These are phyloP conservation scores for Microbotryum lychnidis-dioicae DNA, from an alignment of 1,284 basidiomycete species.

Conservation along the genomic window DNA sequence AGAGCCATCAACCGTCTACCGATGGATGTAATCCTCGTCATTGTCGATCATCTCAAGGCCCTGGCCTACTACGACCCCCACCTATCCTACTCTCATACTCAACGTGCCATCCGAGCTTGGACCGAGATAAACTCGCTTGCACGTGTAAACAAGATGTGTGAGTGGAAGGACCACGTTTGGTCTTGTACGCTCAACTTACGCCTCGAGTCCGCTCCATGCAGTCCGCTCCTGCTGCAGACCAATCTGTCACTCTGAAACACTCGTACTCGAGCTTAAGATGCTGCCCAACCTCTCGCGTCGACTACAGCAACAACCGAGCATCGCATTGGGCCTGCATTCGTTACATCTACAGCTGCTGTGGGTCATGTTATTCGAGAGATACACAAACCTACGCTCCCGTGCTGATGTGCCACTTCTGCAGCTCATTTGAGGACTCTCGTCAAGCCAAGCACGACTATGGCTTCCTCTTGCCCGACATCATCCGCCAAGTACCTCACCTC, in stretches of 20 bases:
- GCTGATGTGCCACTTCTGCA: background rate
- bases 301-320: background rate
- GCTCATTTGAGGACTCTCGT: slow-evolving; percentile 5
- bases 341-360: background rate
- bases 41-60: slow-evolving; percentile 8
- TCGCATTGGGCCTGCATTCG: background rate
- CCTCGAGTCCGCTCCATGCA: too few relatives aligned
- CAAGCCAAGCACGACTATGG: slow-evolving; percentile 5
- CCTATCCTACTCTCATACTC: background rate
- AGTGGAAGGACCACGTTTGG: too few relatives aligned
- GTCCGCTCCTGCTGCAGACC: too few relatives aligned
- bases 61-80: background rate
- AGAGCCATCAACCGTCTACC: slow-evolving; percentile 4
- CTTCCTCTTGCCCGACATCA: slow-evolving; percentile 11
- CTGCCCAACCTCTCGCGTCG: background rate
- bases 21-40: slow-evolving; percentile 11
- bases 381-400: too few relatives aligned
- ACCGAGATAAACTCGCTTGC: background rate
- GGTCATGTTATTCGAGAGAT: background rate
- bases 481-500: background rate
- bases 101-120: background rate
- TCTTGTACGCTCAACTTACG: too few relatives aligned
- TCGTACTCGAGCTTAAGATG: background rate
- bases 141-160: background rate
- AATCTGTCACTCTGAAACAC: too few relatives aligned